Base-by-base conservation (phyloP, 2,329 filamentous ascomycete genomes). In the Aureobasidium pullulans region DNA sequence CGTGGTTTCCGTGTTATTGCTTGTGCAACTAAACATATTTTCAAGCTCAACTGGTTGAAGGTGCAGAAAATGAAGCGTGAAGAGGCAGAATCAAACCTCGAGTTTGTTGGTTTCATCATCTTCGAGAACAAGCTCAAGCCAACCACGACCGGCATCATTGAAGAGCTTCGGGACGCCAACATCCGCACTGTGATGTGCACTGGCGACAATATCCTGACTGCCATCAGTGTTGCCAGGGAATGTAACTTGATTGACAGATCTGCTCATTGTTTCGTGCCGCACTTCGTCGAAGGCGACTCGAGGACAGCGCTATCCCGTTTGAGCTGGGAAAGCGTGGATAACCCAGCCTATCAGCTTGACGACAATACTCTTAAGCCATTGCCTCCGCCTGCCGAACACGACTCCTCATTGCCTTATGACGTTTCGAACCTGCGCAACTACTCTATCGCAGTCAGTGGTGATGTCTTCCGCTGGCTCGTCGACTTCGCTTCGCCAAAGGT, bases 71-170 rank as follows among this genome's bases (percentile, higher is more conserved):
- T 97, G 87, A 88, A 85, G 66, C 87, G 94, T 32, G 77, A 85
- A 40, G 89, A 96, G 57, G 92, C 89, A 8, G 94, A 99, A 72
- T 87, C 84, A 3, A 80, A 85, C 34, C 81, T 99, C 10, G 85
- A 93, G 47, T 97, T 99, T 69, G 82, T 92, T 37, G 94, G 94
- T 5, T 99, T 99, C 75, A 97, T 99, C 69, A 87, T 99, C 57
- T 99, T 99, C 67, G 94, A 99, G 75, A 99, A 99, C 76, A 99
- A 99, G 75, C 77, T 99, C 62, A 99, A 99, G 72, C 86, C 89
- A 1, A 91, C 84, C 19, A 96, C 93, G 0, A 82, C 89, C 1
- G 82, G 81, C 1, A 88, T 96, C 36, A 84, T 99, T 29, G 82
- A 88, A 59, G 92, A 97, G 73, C 81, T 99, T 3, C 81, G 84